Percentiles rank a stretch among this genome's conserved stretches.
These are phyloP conservation scores for Porpolomopsis calyptriformis DNA, from an alignment of 768 basidiomycete species.

Conservation along the genomic window DNA sequence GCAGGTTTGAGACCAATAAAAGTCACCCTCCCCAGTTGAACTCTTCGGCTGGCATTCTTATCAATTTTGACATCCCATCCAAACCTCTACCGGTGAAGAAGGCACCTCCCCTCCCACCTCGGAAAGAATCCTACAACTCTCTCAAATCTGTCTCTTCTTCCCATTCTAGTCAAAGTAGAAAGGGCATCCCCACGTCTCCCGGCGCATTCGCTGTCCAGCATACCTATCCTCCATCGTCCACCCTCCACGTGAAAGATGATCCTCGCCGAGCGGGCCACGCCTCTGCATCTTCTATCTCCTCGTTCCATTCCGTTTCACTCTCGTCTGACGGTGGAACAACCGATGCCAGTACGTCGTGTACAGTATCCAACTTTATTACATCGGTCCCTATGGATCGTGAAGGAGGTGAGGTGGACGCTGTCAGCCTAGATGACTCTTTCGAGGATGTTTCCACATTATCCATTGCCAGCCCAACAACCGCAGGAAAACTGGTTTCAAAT, in stretches of 20 bases:
- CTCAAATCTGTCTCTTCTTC: conserved; percentile 32
- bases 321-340: conserved; percentile 40
- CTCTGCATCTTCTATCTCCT: conserved; percentile 64
- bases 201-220: conserved; percentile 49
- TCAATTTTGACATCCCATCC: conserved; percentile 44
- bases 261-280: conserved; percentile 34
- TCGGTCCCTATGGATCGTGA: conserved; percentile 39
- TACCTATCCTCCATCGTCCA: conserved; percentile 40
- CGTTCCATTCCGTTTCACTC: conserved; percentile 75
- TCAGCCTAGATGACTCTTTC: conserved; percentile 61
- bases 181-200: conserved; percentile 22
- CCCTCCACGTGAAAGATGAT: conserved; percentile 25
- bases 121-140: conserved; percentile 46
- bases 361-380: conserved; percentile 32
- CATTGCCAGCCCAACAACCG: conserved; percentile 41
- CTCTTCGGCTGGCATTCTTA: conserved; percentile 24
- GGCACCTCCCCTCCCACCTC: conserved; percentile 54
- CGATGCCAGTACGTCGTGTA: conserved; percentile 31
- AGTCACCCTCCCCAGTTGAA: not conserved
- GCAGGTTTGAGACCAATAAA: not conserved
- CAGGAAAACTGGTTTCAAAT: conserved; percentile 33
- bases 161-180: conserved; percentile 11
- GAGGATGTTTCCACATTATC: conserved; percentile 54
- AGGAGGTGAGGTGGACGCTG: conserved; percentile 35
- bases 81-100: conserved; percentile 21